A percentile compares a stretch with the other conserved stretches of the same genome.
Evolutionary conservation across 306 rosid species (phyloP).

Genomic region (Lathyrus tuberosus): DNA sequence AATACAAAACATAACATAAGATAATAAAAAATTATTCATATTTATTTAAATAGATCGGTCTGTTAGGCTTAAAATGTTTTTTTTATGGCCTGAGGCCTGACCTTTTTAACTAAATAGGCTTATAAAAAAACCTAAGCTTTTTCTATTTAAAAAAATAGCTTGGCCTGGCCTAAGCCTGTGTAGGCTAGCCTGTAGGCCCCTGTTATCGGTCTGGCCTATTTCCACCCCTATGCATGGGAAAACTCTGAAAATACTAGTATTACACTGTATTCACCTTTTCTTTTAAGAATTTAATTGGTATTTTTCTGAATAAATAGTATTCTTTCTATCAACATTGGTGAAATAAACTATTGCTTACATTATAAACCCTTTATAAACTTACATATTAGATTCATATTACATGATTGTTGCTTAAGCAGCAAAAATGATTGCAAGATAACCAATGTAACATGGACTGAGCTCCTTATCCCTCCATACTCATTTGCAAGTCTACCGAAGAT

Average conservation of each 20-base stretch:
- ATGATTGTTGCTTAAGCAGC: slow-evolving; percentile 19
- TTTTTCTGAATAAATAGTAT: slow-evolving; percentile 16
- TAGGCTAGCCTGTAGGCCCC: no score
- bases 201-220: no score
- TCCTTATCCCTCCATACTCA: slow-evolving; percentile 22
- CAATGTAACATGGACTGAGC: slow-evolving; percentile 13
- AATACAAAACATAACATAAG: no score
- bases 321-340: slow-evolving; percentile 26
- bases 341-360: slow-evolving; percentile 15
- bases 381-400: slow-evolving; percentile 17
- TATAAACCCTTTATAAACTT: slow-evolving; percentile 21
- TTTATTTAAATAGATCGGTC: no score
- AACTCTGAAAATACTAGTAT: not conserved
- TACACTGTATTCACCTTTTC: not conserved
- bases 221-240: no score
- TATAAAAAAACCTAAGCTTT: no score
- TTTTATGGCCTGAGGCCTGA: no score
- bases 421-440: slow-evolving; percentile 16
- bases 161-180: no score
- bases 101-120: no score
- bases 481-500: slow-evolving; percentile 29
- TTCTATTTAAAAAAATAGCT: no score
- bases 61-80: no score
- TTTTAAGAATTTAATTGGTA: slow-evolving; percentile 7
- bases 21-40: no score